Evolutionary conservation across 106 monocot genomes (phyloP).

Genomic region (Dendrobium officinale): DNA sequence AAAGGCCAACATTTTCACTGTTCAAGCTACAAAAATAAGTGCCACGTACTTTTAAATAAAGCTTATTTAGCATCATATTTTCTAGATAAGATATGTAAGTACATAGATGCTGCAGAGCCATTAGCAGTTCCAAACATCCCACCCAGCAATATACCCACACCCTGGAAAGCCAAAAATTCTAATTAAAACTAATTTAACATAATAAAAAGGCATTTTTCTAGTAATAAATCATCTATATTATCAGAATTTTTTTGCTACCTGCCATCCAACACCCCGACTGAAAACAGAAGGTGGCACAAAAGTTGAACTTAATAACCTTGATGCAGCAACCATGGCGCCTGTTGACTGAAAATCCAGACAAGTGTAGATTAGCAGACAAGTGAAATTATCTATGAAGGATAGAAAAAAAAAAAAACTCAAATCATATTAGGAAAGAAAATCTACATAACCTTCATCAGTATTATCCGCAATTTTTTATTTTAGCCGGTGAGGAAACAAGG

Average conservation of each 20-base stretch:
- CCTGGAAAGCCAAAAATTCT: constrained; percentile 29
- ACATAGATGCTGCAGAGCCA: constrained; percentile 87
- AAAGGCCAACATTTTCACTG: constrained; percentile 95
- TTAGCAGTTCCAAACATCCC: constrained; percentile 78
- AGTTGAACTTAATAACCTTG: constrained; percentile 75
- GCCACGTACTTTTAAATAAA: not conserved
- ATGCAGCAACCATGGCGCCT: constrained; percentile 56
- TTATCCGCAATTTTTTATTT: too few species aligned
- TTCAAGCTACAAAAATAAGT: constrained; percentile 2
- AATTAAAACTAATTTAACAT: not conserved
- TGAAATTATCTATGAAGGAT: too few species aligned
- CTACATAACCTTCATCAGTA: not conserved
- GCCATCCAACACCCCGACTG: constrained; percentile 85
- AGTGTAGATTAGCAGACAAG: too few species aligned
- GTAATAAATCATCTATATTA: not conserved
- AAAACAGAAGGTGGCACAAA: constrained; percentile 78
- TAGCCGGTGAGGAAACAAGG: too few species aligned
- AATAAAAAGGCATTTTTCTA: too few species aligned
- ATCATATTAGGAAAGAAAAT: too few species aligned
- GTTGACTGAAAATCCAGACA: constrained; percentile 43
- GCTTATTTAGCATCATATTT: not conserved
- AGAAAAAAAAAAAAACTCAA: too few species aligned
- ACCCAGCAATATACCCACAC: constrained; percentile 66
- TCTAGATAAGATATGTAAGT: constrained; percentile 12
- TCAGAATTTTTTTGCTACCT: constrained; percentile 17